Evolutionary conservation across 2,329 filamentous ascomycete species (phyloP).

Genomic region (Falciphora oryzae): DNA sequence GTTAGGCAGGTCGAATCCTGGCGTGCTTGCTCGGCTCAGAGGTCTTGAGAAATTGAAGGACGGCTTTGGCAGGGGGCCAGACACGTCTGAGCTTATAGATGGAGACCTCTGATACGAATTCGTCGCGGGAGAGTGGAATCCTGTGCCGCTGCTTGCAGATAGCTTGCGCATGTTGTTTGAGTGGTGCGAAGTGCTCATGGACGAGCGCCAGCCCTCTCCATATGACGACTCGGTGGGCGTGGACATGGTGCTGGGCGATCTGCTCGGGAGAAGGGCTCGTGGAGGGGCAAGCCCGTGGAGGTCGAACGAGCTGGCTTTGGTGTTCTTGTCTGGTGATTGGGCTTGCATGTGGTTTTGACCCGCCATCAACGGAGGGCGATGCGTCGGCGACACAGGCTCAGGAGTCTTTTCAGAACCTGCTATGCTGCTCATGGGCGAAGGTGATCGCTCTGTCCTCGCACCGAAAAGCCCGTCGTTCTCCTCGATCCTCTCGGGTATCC

Average conservation of each 20-base stretch:
- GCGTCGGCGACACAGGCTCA: constrained; percentile 13
- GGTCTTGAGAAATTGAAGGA: constrained; percentile 94
- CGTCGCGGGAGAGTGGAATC: constrained; percentile 48
- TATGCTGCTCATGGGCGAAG: constrained; percentile 41
- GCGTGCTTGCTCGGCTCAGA: constrained; percentile 66
- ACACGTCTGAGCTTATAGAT: constrained; percentile 78
- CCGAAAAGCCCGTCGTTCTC: constrained; percentile 42
- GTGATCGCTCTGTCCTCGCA: constrained; percentile 52
- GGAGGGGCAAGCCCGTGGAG: constrained; percentile 46
- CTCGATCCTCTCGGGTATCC: constrained; percentile 32
- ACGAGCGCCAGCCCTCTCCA: constrained; percentile 53
- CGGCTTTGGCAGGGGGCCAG: constrained; percentile 61
- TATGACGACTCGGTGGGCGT: constrained; percentile 62
- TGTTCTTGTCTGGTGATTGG: constrained; percentile 38
- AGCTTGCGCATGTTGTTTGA: constrained; percentile 71
- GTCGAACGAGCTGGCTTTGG: constrained; percentile 41
- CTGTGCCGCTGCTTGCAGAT: constrained; percentile 58
- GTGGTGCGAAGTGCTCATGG: constrained; percentile 46
- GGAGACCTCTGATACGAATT: constrained; percentile 68
- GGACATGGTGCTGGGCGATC: constrained; percentile 56
- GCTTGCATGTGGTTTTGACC: constrained; percentile 10
- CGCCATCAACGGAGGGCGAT: neutral
- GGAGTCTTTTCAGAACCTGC: neutral
- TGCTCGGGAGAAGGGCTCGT: constrained; percentile 41
- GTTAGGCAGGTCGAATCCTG: constrained; percentile 49